Evolutionary conservation across 2,329 filamentous ascomycete species (phyloP).

Genomic region (Myriangium duriaei): DNA sequence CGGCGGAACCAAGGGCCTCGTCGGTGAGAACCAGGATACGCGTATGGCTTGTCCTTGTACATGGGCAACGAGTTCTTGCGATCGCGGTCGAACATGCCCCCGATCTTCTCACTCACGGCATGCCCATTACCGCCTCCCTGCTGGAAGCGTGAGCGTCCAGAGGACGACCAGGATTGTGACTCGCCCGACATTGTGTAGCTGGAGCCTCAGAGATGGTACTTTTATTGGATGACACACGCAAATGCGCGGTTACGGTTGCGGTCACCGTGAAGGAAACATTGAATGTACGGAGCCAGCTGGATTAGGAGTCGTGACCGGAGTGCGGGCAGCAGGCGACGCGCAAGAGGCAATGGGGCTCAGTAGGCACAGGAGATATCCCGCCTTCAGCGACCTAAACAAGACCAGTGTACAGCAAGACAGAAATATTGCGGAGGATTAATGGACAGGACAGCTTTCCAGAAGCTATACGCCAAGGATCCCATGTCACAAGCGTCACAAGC

Average conservation of each 20-base stretch:
- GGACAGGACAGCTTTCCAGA: no score
- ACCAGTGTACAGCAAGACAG: no score
- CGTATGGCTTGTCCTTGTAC: slow-evolving; percentile 99
- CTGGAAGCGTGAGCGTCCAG: slow-evolving; percentile 6
- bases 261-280: background rate
- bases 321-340: no score
- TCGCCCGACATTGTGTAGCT: slow-evolving; percentile 8
- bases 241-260: background rate
- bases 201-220: background rate
- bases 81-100: slow-evolving; percentile 49
- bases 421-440: no score
- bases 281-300: no score
- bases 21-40: slow-evolving; percentile 46
- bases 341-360: no score
- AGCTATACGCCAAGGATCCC: background rate
- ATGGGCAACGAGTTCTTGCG: slow-evolving; percentile 58
- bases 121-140: slow-evolving; percentile 1
- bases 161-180: slow-evolving; percentile 4
- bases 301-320: no score
- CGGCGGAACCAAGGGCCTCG: slow-evolving; percentile 48
- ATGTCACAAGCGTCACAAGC: background rate
- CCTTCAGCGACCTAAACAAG: no score
- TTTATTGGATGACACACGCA: background rate
- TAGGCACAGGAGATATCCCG: no score
- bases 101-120: slow-evolving; percentile 34